Evolutionary conservation across 257 asterid species (phyloP).

Genomic region (Ophiorrhiza pumila): DNA sequence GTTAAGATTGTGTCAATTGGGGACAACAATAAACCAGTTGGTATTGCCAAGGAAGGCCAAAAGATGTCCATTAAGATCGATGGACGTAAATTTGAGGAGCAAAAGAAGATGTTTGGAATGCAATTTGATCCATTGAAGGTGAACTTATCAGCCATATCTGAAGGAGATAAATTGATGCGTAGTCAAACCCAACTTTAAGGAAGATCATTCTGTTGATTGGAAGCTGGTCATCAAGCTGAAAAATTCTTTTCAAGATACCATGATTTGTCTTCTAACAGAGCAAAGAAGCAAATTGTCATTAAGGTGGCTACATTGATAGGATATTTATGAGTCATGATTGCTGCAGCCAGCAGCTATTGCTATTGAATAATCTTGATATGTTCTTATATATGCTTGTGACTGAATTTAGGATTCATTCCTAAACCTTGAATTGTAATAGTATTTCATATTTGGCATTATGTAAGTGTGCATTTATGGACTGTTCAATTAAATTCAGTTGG

Average conservation of each 20-base stretch:
- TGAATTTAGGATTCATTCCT: too few species aligned
- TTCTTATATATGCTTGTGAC: too few species aligned
- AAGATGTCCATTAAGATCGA: slow-evolving; percentile 87
- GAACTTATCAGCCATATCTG: slow-evolving; percentile 91
- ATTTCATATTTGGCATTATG: too few species aligned
- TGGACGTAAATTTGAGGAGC: slow-evolving; percentile 76
- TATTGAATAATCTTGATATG: too few species aligned
- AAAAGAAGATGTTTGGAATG: slow-evolving; percentile 89
- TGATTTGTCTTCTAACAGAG: slow-evolving; percentile 19
- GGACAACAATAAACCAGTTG: slow-evolving; percentile 84
- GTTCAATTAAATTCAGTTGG: too few species aligned
- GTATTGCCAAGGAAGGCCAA: slow-evolving; percentile 84
- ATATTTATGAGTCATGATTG: too few species aligned
- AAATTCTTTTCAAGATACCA: slow-evolving; percentile 66
- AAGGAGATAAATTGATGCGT: slow-evolving; percentile 78
- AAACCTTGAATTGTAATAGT: too few species aligned
- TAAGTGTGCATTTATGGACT: too few species aligned
- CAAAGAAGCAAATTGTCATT: neutral
- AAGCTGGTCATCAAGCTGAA: slow-evolving; percentile 67
- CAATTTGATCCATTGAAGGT: slow-evolving; percentile 87
- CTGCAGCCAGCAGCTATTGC: too few species aligned
- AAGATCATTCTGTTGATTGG: slow-evolving; percentile 61
- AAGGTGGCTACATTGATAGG: too few species aligned
- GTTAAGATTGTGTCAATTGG: slow-evolving; percentile 86
- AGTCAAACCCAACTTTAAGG: slow-evolving; percentile 76